These are phyloP conservation scores for Posidonia oceanica DNA, from an alignment of 116 monocot species.

Conservation along the genomic window DNA sequence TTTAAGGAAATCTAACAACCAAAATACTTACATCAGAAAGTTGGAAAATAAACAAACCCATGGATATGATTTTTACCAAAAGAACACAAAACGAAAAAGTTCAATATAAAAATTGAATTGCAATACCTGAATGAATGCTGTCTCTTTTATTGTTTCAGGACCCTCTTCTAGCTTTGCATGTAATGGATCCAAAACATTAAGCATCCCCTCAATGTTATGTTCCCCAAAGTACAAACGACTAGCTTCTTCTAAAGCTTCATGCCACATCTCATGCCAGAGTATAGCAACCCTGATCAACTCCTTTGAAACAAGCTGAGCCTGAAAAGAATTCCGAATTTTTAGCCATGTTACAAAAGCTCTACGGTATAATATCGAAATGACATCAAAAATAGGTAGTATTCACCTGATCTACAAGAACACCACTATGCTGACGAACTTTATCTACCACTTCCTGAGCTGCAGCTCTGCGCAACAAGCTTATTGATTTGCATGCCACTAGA, in stretches of 20 bases:
- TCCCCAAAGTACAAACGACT: conserved; percentile 98
- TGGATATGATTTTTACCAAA: background rate
- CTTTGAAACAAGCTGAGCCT: conserved; percentile 99
- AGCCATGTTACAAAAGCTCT: background rate
- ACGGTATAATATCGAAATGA: background rate
- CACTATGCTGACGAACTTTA: conserved; percentile 96
- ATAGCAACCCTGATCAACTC: conserved; percentile 98
- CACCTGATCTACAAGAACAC: conserved; percentile 93
- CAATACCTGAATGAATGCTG: conserved; percentile 79
- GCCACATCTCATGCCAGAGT: conserved; percentile 99
- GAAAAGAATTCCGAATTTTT: background rate
- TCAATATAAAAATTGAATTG: no score
- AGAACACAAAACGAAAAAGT: background rate
- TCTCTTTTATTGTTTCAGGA: conserved; percentile 79
- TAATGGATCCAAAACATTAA: conserved; percentile 72
- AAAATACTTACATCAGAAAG: no score
- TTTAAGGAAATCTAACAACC: no score
- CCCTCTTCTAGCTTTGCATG: conserved; percentile 83
- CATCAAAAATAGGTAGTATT: background rate
- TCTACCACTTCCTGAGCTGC: conserved; percentile 97
- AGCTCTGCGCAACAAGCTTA: conserved; percentile 71
- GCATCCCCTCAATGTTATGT: conserved; percentile 97
- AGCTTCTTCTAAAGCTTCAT: conserved; percentile 98
- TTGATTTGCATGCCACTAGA: conserved; percentile 97
- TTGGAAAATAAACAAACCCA: no score